Conservation (phyloP, 768 basidiomycete genomes). For the Podaxis rugospora region DNA sequence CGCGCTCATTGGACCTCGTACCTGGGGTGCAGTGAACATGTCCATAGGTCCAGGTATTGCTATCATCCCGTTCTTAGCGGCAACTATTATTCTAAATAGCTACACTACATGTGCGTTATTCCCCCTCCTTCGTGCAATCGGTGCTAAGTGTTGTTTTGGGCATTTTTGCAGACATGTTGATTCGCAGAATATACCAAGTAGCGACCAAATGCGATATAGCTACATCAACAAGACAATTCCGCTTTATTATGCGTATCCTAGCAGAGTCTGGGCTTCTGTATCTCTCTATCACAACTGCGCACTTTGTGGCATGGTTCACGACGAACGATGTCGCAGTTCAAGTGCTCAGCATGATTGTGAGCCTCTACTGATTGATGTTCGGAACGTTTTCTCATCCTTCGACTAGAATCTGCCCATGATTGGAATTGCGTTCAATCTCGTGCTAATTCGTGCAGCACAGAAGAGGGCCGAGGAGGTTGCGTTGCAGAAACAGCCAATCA, state of each 20-base stretch:
- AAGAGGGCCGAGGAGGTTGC: background rate
- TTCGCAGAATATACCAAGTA: background rate
- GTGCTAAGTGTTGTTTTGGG: background rate
- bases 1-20: background rate
- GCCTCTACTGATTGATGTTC: background rate
- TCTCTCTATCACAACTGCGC: background rate
- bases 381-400: too few relatives aligned
- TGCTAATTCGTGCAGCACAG: background rate
- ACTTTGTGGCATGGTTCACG: constrained; percentile 1
- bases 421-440: constrained; percentile 1
- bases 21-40: background rate
- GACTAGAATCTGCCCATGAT: background rate
- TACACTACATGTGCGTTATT: background rate
- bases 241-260: background rate
- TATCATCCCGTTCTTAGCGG: background rate
- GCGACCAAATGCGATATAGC: background rate
- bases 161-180: background rate
- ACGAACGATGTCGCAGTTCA: background rate
- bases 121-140: background rate
- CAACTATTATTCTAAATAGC: background rate
- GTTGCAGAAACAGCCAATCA: background rate
- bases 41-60: background rate
- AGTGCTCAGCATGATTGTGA: background rate
- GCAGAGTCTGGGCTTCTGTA: constrained; percentile 6
- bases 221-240: background rate